These are phyloP conservation scores for Abrus pulchellus DNA, from an alignment of 306 rosid genomes.

Conservation along the genomic window DNA sequence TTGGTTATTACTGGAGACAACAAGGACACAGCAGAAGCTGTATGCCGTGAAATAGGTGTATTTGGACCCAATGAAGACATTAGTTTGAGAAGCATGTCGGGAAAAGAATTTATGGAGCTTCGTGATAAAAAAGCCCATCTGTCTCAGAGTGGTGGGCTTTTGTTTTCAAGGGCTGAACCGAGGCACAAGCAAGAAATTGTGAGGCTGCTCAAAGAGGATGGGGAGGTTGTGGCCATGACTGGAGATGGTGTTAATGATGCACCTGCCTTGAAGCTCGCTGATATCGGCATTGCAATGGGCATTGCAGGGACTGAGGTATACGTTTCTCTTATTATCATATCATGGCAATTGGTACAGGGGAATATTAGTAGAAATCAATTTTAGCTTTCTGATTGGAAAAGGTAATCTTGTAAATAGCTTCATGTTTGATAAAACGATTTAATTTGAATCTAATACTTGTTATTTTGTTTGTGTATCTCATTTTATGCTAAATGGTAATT, in stretches of 20 bases:
- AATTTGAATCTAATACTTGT: not conserved
- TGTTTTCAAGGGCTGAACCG: constrained; percentile 99
- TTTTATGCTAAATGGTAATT: not conserved
- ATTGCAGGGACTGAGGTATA: constrained; percentile 95
- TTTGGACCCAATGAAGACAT: constrained; percentile 72
- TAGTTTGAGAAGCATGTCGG: constrained; percentile 75
- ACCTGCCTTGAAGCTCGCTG: constrained; percentile 96
- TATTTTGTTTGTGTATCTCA: not conserved
- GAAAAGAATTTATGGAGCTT: constrained; percentile 76
- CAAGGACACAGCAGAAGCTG: constrained; percentile 93
- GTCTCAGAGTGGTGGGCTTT: constrained; percentile 76
- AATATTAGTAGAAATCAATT: not conserved
- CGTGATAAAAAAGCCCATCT: constrained; percentile 64
- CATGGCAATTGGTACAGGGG: not conserved
- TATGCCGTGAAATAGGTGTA: constrained; percentile 93
- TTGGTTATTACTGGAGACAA: constrained; percentile 97
- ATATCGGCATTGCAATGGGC: constrained; percentile 98
- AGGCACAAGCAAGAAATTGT: constrained; percentile 95
- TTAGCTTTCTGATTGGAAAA: constrained; percentile 3
- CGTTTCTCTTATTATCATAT: not conserved
- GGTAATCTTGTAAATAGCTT: constrained; percentile 2
- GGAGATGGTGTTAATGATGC: constrained; percentile 98
- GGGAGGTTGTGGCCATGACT: constrained; percentile 93
- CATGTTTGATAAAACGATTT: constrained; percentile 13
- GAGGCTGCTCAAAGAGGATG: constrained; percentile 86